Evolutionary conservation across 2,329 filamentous ascomycete genomes (phyloP).

Genomic region (Elsinoe ampelina): DNA sequence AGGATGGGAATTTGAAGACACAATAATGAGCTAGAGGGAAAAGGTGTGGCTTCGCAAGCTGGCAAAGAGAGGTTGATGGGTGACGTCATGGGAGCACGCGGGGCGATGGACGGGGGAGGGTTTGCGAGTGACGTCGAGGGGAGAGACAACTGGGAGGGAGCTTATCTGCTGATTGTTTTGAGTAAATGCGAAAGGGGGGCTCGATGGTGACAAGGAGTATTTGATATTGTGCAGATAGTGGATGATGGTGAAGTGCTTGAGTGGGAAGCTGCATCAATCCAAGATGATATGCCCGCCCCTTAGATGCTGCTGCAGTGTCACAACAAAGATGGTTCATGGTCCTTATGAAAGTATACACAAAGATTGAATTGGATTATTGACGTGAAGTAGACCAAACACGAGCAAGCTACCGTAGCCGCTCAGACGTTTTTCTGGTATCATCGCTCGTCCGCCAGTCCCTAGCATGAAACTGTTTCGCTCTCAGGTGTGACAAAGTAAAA

Average conservation of each 20-base stretch:
- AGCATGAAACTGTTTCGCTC: not conserved
- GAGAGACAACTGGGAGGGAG: not conserved
- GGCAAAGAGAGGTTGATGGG: not conserved
- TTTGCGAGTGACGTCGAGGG: not conserved
- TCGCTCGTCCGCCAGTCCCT: not conserved
- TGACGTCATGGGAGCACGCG: not conserved
- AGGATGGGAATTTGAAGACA: not conserved
- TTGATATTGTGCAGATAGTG: too few species aligned
- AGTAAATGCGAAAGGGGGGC: not conserved
- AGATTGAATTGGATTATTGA: constrained; percentile 1
- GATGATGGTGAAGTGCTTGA: too few species aligned
- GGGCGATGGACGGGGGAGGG: not conserved
- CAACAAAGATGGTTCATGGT: not conserved
- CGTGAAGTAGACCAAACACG: not conserved
- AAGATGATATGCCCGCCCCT: too few species aligned
- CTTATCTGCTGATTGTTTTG: not conserved
- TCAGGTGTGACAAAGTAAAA: not conserved
- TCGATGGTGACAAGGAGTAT: not conserved
- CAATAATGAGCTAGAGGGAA: not conserved
- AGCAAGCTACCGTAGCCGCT: not conserved
- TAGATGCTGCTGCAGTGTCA: not conserved
- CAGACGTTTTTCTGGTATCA: constrained; percentile 1
- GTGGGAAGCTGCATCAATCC: too few species aligned
- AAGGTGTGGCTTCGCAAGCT: not conserved
- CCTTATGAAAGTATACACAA: not conserved